Conservation (phyloP, 164 flowering plant species). For the Stephania japonica region DNA sequence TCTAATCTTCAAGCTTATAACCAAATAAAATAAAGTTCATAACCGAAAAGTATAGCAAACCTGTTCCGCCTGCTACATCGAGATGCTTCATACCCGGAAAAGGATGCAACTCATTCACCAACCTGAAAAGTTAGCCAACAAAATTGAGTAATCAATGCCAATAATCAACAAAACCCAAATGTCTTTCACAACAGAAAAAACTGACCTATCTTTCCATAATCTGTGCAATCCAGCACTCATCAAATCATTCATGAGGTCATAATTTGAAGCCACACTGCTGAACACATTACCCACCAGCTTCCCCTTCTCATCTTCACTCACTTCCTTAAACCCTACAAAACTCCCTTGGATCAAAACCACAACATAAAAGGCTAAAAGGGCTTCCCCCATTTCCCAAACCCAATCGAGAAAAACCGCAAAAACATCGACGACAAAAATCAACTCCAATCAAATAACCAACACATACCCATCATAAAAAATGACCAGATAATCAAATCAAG, state of each 20-base stretch:
- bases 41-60: conserved; percentile 25
- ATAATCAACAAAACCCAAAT: conserved; percentile 1
- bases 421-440: no score
- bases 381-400: no score
- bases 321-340: conserved; percentile 78
- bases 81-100: conserved; percentile 98
- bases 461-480: neutral
- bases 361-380: neutral
- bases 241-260: conserved; percentile 95
- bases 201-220: conserved; percentile 95
- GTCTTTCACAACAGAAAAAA: conserved; percentile 3
- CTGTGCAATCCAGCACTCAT: conserved; percentile 95
- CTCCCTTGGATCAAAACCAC: neutral
- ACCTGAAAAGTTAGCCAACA: conserved; percentile 30
- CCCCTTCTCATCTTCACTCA: conserved; percentile 81
- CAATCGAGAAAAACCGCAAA: no score
- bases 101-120: conserved; percentile 78
- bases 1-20: neutral
- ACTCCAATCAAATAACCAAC: no score
- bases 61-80: conserved; percentile 99
- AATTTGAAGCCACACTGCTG: conserved; percentile 78
- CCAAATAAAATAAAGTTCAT: neutral
- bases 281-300: conserved; percentile 80
- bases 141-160: neutral
- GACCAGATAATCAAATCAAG: neutral